These are phyloP conservation scores for Fusarium newnesense DNA, from an alignment of 2,329 filamentous ascomycete genomes.

Conservation along the genomic window DNA sequence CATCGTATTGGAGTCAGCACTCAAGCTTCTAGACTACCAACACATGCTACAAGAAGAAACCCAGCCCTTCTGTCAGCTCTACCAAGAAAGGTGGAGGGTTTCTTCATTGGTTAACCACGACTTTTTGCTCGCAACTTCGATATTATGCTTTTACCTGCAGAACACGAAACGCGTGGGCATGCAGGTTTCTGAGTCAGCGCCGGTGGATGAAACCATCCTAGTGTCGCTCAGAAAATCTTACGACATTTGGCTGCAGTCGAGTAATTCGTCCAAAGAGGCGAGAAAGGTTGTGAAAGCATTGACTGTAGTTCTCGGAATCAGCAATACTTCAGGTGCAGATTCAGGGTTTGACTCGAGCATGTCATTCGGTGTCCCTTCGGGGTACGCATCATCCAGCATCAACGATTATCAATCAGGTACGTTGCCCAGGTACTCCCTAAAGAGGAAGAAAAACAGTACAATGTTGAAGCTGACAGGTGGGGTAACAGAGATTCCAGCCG, in stretches of 20 bases:
- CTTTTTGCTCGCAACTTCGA: neutral
- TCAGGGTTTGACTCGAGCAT: neutral
- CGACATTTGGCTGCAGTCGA: conserved; percentile 6
- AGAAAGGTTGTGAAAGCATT: conserved; percentile 6
- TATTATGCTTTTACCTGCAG: conserved; percentile 1
- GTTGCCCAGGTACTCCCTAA: neutral
- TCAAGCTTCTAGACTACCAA: conserved; percentile 11
- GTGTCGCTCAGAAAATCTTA: neutral
- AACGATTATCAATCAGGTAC: neutral
- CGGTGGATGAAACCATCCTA: neutral
- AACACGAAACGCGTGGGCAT: neutral
- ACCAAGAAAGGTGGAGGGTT: conserved; percentile 14
- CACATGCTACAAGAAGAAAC: conserved; percentile 12
- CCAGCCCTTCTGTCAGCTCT: conserved; percentile 3
- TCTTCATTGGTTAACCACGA: conserved; percentile 9
- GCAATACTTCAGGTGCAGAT: neutral
- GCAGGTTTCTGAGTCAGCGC: neutral
- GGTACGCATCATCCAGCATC: neutral
- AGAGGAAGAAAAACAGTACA: accelerated
- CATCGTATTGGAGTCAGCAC: conserved; percentile 7
- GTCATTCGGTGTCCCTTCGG: accelerated
- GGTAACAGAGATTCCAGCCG: neutral
- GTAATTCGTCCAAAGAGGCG: neutral
- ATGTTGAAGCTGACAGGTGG: neutral
- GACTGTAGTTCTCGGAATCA: neutral